These are phyloP conservation scores for Nymphaea thermarum DNA, from an alignment of 164 flowering plant genomes.

Conservation along the genomic window DNA sequence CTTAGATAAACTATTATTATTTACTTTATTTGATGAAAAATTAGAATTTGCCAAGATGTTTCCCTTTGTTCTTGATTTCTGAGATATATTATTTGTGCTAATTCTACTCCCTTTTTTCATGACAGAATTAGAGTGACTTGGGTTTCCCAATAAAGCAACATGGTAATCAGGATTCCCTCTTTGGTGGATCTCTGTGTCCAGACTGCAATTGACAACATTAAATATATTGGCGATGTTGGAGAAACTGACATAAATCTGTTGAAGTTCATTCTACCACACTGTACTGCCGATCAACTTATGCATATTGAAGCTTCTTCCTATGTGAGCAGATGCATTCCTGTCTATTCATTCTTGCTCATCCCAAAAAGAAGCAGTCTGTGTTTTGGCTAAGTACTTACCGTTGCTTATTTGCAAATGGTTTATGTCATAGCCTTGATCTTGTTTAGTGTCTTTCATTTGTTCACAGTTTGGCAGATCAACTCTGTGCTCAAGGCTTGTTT, in stretches of 20 bases:
- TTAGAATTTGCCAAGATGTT: no score
- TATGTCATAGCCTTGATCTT: background rate
- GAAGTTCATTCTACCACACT: conserved; percentile 67
- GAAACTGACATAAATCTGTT: conserved; percentile 58
- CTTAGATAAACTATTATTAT: no score
- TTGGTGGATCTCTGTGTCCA: conserved; percentile 65
- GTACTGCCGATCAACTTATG: conserved; percentile 70
- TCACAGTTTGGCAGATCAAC: no score
- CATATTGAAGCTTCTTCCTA: conserved; percentile 56
- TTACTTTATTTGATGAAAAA: no score
- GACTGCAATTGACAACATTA: conserved; percentile 56
- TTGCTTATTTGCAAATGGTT: background rate
- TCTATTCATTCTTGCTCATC: background rate
- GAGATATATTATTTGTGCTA: no score
- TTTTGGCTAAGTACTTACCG: background rate
- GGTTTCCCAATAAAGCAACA: background rate
- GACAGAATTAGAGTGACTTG: background rate
- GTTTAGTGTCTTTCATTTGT: no score
- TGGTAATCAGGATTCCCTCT: conserved; percentile 28
- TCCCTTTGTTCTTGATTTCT: no score
- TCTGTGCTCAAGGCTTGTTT: no score
- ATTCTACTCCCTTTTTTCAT: background rate
- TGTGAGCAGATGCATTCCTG: conserved; percentile 26
- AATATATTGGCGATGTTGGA: conserved; percentile 85
- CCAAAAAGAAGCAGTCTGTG: no score